These are phyloP conservation scores for Pleurotus tuoliensis DNA, from an alignment of 768 basidiomycete genomes.

Conservation along the genomic window DNA sequence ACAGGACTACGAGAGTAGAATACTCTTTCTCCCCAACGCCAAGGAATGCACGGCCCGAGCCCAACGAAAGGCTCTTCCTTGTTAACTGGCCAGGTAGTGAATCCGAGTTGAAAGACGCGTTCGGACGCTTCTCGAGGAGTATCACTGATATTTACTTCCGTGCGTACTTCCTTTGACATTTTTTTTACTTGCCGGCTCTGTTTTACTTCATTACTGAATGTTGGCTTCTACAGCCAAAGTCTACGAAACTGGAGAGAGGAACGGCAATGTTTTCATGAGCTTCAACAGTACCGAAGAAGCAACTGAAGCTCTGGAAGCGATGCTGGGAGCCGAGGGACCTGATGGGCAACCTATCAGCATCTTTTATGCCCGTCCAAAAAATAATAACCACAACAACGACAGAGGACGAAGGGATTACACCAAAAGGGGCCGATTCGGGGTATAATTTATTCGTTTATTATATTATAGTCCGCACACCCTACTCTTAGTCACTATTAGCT, in stretches of 20 bases:
- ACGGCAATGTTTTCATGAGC: conserved; percentile 47
- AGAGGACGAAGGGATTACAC: conserved; percentile 9
- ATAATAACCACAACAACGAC: conserved; percentile 1
- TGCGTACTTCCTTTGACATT: neutral
- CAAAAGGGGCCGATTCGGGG: no score
- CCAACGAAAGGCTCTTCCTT: conserved; percentile 28
- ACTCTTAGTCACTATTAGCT: conserved; percentile 26
- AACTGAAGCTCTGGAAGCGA: conserved; percentile 39
- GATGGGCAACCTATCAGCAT: neutral
- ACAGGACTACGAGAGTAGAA: conserved; percentile 40
- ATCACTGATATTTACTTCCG: conserved; percentile 14
- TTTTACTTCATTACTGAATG: neutral
- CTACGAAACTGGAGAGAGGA: conserved; percentile 23
- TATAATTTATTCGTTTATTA: no score
- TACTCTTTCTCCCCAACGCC: conserved; percentile 24
- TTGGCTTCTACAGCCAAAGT: conserved; percentile 25
- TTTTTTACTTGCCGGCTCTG: neutral
- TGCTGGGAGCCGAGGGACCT: conserved; percentile 12
- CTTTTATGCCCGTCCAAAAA: conserved; percentile 2
- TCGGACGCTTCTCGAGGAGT: conserved; percentile 17
- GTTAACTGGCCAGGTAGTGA: conserved; percentile 21
- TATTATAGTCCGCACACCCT: no score
- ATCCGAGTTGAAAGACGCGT: conserved; percentile 19
- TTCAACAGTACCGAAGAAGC: conserved; percentile 45
- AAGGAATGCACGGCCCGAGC: conserved; percentile 9